Percentiles rank a stretch among this genome's conserved stretches.
Conservation (phyloP, 2,329 filamentous ascomycete genomes). For the Huntiella decipiens region DNA sequence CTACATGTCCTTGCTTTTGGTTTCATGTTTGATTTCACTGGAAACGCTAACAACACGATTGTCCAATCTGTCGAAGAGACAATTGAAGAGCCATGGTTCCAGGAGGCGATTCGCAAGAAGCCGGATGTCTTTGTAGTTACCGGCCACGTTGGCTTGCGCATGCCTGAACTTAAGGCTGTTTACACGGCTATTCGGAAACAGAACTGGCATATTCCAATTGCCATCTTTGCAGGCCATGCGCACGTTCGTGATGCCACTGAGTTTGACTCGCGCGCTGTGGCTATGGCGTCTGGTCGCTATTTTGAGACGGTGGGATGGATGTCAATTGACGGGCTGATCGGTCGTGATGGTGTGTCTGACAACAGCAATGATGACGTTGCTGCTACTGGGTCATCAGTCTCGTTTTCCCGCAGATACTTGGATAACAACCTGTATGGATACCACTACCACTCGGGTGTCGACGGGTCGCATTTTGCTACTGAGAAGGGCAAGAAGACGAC, state of each 20-base stretch:
- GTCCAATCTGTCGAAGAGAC: conserved; percentile 65
- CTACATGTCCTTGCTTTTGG: conserved; percentile 76
- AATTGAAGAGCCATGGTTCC: conserved; percentile 75
- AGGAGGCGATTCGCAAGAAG: conserved; percentile 64
- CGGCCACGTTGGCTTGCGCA: conserved; percentile 69
- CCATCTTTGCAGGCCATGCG: conserved; percentile 78
- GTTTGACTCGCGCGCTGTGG: conserved; percentile 62
- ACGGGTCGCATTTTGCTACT: conserved; percentile 57
- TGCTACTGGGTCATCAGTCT: conserved; percentile 20
- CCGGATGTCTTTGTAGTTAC: conserved; percentile 73
- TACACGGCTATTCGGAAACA: conserved; percentile 59
- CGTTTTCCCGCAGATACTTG: conserved; percentile 67
- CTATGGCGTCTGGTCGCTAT: conserved; percentile 73
- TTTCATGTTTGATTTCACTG: conserved; percentile 84
- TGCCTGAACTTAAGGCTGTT: conserved; percentile 58
- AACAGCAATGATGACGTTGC: conserved; percentile 16
- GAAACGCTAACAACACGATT: conserved; percentile 77
- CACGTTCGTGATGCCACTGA: conserved; percentile 72
- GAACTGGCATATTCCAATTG: conserved; percentile 68
- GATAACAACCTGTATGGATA: conserved; percentile 84
- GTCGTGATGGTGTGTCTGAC: conserved; percentile 13
- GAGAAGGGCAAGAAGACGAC: conserved; percentile 54
- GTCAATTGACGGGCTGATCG: conserved; percentile 51
- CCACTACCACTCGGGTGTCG: conserved; percentile 58
- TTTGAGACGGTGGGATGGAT: conserved; percentile 92